Evolutionary conservation across 163 green algal genomes (phyloP), one percentile per base, ranked within the genome.

Genomic region (Scenedesmus sp.): DNA sequence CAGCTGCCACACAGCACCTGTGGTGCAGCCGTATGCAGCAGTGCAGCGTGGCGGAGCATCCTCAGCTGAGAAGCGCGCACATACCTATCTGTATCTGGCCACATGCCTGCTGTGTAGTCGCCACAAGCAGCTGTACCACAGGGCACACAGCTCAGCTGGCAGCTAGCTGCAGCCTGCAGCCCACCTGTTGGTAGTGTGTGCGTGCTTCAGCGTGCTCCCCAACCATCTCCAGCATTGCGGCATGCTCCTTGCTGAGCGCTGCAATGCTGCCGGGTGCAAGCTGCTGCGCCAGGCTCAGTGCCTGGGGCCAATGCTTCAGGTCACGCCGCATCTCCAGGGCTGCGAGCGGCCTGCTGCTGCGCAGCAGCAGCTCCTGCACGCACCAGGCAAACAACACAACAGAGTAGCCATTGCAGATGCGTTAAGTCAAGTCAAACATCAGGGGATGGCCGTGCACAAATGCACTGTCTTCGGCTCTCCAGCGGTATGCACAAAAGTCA

Each of bases 301-400:
- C 96, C 72, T 96, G 81, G 24, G 96, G 89, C 96, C 96, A 98
- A 72, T 97, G 93, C 90, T 96, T 96, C 43, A 97, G 93, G 91
- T 97, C 94, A 81, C 94, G 94, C 18, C 95, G 93, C 95, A 98
- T 96, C 93, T 97, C 95, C 61, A 98, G 93, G 40, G 96, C 96
- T 10, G 94, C 93, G 0, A 91, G 59, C 43, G 92, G 92, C n/a
- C 92, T n/a, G 51, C 91, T 91, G 90, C 91, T 95, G 72, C 91
- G 92, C 59, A 97, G 89, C 85, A 97, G 96, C 80, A 96, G 92
- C 92, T 97, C 95, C 96, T 97, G 94, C 73, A 86, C 18, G 43
- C 65, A 37, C 9, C 59, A 33, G 2, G 22, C 13, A 65, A 6
- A 7, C 59, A 35, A 72, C 59, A 72, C 22, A 33, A 33, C 59